Conservation (phyloP, 2,329 filamentous ascomycete genomes). For the Cryphonectria radicalis region DNA sequence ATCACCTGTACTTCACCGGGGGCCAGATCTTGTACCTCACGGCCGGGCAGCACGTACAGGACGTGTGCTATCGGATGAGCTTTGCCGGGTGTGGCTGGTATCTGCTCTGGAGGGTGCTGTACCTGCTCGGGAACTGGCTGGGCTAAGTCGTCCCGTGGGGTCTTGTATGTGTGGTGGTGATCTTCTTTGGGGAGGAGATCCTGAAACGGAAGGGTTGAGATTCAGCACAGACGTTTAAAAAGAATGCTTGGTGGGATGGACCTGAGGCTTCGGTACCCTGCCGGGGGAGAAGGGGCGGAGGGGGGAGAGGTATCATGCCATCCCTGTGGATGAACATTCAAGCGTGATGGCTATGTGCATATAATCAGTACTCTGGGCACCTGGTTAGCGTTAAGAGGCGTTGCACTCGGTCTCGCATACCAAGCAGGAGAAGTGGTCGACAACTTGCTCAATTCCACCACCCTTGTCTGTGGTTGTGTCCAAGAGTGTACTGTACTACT, state of each 20-base stretch:
- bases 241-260: neutral
- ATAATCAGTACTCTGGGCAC: too few relatives aligned
- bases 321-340: too few relatives aligned
- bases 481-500: neutral
- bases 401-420: too few relatives aligned
- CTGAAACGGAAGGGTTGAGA: neutral
- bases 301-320: too few relatives aligned
- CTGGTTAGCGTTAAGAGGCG: too few relatives aligned
- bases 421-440: too few relatives aligned
- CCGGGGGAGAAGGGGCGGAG: too few relatives aligned
- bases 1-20: neutral
- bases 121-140: slow-evolving; percentile 1
- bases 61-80: slow-evolving; percentile 1
- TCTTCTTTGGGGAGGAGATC: neutral
- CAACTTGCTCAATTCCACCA: neutral
- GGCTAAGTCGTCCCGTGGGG: slow-evolving; percentile 5
- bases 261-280: neutral
- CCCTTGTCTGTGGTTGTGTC: neutral
- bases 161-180: neutral
- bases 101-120: neutral
- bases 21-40: neutral
- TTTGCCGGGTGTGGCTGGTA: slow-evolving; percentile 2
- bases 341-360: too few relatives aligned
- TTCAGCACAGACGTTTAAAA: neutral
- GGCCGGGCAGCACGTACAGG: neutral